Evolutionary conservation across 2,329 filamentous ascomycete genomes (phyloP).

Genomic region (Trichoderma endophyticum): DNA sequence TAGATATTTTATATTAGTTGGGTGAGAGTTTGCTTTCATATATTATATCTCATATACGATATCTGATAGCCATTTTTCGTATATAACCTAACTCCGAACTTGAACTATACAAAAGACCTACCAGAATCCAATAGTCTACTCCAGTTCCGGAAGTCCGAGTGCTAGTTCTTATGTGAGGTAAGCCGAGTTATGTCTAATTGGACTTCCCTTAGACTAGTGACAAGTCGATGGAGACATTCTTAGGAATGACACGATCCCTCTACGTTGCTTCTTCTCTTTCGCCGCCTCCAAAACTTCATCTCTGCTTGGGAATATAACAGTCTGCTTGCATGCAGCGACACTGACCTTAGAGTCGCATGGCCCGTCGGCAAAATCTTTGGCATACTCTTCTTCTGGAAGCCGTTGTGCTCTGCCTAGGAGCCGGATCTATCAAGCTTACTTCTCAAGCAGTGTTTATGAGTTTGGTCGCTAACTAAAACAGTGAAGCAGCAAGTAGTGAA

Average conservation of each 20-base stretch:
- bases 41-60: background rate
- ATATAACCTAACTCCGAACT: background rate
- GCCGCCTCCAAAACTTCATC: background rate
- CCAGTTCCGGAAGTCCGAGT: background rate
- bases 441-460: background rate
- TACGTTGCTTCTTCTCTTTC: background rate
- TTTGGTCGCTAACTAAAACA: background rate
- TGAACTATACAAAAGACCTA: background rate
- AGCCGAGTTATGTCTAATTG: background rate
- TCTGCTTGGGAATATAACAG: background rate
- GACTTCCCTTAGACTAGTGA: background rate
- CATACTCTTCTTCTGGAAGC: background rate
- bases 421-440: background rate
- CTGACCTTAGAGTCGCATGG: fast-evolving
- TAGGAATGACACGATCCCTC: background rate
- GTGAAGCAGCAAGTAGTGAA: background rate
- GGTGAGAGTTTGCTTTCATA: too few relatives aligned
- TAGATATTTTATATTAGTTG: background rate
- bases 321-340: fast-evolving
- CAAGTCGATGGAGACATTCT: background rate
- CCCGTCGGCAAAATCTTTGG: too few relatives aligned
- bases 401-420: fast-evolving
- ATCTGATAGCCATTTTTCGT: background rate
- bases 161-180: background rate
- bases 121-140: background rate